A percentile compares a stretch with the other conserved stretches of the same genome.
phyloP scores from a whole-genome alignment of 257 asterid species.

The Euphrasia confusa region DNA sequence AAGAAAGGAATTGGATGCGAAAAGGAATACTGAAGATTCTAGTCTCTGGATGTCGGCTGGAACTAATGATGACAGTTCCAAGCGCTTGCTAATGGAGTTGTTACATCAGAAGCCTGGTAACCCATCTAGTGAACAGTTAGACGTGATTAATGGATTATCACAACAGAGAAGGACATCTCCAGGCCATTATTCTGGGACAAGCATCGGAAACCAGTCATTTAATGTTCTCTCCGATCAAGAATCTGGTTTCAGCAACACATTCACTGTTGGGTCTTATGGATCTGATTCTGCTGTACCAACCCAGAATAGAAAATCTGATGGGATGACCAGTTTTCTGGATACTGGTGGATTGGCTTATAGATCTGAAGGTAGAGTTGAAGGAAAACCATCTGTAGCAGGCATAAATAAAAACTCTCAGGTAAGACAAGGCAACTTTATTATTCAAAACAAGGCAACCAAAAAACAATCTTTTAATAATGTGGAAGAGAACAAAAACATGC shows the following conservation, averaged over 20 bases:
- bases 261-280: conserved; percentile 51
- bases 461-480: conserved; percentile 12
- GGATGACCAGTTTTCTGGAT: conserved; percentile 31
- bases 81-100: conserved; percentile 86
- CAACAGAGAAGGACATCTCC: conserved; percentile 51
- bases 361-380: conserved; percentile 29
- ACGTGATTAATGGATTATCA: conserved; percentile 41
- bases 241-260: conserved; percentile 40
- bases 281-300: conserved; percentile 52
- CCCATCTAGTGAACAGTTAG: conserved; percentile 46
- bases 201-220: conserved; percentile 41
- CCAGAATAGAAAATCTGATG: conserved; percentile 42
- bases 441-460: conserved; percentile 7
- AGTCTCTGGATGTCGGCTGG: conserved; percentile 96
- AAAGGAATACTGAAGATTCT: conserved; percentile 57
- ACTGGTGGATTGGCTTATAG: conserved; percentile 47
- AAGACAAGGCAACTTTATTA: conserved; percentile 19
- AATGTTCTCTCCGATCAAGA: conserved; percentile 47
- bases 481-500: conserved; percentile 24
- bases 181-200: conserved; percentile 43
- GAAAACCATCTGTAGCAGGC: conserved; percentile 35
- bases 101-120: conserved; percentile 74
- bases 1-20: conserved; percentile 57
- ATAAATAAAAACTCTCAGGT: conserved; percentile 51
- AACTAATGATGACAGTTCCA: conserved; percentile 80